These are phyloP conservation scores for Clausena lansium DNA, from an alignment of 345 rosid species.

Conservation along the genomic window DNA sequence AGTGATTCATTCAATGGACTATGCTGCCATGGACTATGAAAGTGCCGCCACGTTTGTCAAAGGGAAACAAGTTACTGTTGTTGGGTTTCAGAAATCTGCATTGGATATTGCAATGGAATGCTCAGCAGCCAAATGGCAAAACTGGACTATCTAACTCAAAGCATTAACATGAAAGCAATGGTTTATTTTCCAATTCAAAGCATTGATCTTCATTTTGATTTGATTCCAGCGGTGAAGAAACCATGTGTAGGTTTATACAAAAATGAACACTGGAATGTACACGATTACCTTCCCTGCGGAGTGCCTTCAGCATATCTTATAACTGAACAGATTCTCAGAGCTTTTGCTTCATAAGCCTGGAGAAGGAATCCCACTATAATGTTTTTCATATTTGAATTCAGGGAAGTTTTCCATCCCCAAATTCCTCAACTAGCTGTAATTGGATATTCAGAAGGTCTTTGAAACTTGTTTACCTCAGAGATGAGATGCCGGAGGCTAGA, in stretches of 20 bases:
- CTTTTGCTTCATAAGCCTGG: no score
- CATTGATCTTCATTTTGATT: not conserved
- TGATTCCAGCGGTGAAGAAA: slow-evolving; percentile 25
- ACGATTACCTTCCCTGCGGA: slow-evolving; percentile 41
- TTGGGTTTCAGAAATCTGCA: slow-evolving; percentile 43
- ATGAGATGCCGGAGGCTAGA: slow-evolving; percentile 39
- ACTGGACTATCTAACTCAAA: no score
- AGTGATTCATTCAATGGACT: slow-evolving; percentile 49
- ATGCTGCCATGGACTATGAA: slow-evolving; percentile 22
- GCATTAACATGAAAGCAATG: no score
- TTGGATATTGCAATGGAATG: slow-evolving; percentile 43
- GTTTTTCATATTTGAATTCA: slow-evolving; percentile 1
- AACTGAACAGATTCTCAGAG: no score
- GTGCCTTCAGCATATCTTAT: slow-evolving; percentile 20
- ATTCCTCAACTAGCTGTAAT: slow-evolving; percentile 45
- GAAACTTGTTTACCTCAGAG: slow-evolving; percentile 42
- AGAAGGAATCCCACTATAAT: no score
- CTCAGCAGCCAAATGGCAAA: slow-evolving; percentile 31
- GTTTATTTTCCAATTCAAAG: not conserved
- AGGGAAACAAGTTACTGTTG: slow-evolving; percentile 35
- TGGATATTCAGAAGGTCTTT: slow-evolving; percentile 36
- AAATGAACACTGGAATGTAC: slow-evolving; percentile 37
- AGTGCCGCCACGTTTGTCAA: slow-evolving; percentile 9
- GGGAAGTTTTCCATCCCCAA: slow-evolving; percentile 38
- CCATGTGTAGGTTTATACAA: slow-evolving; percentile 40